phyloP scores from a whole-genome alignment of 139 green algal species.

The Nannochloris sp. region DNA sequence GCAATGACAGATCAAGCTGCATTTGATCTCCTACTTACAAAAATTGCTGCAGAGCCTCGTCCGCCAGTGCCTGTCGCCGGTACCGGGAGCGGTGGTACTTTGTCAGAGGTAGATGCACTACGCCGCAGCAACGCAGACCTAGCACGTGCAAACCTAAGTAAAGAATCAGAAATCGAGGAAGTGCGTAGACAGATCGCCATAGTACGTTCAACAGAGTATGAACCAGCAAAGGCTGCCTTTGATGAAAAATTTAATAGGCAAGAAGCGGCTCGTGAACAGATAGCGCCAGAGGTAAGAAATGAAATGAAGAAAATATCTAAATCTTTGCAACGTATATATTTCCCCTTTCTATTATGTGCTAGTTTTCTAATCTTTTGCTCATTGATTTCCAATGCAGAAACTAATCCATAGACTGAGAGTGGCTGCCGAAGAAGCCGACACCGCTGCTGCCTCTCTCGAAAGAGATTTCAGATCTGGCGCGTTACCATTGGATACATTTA shows the following conservation, averaged over 20 bases:
- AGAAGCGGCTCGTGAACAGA: conserved; percentile 29
- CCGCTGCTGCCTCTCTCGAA: conserved; percentile 18
- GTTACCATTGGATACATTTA: too few species aligned
- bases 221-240: conserved; percentile 33
- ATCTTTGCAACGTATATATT: neutral
- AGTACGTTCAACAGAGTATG: conserved; percentile 48
- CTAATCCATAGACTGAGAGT: conserved; percentile 4
- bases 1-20: conserved; percentile 29
- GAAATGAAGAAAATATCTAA: neutral
- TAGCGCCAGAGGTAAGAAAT: conserved; percentile 31
- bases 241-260: conserved; percentile 42
- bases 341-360: conserved; percentile 1
- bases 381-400: neutral
- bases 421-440: conserved; percentile 19
- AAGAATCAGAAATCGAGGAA: conserved; percentile 39
- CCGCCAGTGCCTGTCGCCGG: too few species aligned
- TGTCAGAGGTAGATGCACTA: neutral
- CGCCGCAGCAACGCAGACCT: conserved; percentile 22
- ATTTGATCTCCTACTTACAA: conserved; percentile 24
- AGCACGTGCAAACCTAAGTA: conserved; percentile 37
- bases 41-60: neutral
- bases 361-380: neutral
- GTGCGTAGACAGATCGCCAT: conserved; percentile 58
- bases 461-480: conserved; percentile 19
- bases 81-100: neutral